Base-by-base conservation (phyloP, 2,329 filamentous ascomycete species). In the Fusarium lateritium region DNA sequence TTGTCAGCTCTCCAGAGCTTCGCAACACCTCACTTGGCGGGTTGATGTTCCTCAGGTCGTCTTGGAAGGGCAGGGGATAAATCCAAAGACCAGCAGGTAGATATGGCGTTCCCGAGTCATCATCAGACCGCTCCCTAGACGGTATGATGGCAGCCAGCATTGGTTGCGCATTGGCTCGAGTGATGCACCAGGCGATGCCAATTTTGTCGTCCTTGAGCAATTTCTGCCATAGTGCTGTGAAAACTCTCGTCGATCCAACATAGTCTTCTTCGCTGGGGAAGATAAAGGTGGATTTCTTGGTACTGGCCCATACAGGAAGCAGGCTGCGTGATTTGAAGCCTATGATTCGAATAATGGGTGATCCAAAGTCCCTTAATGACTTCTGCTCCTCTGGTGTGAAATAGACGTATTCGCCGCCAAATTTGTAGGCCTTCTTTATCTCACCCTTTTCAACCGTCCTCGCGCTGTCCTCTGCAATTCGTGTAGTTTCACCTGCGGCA, bases 201-300 rank as follows among this genome's bases (percentile, higher is more conserved):
- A 98, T 88, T 75, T 95, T 97, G 51, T 94, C 85, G 49, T 91
- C 89, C 56, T 89, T 88, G 6, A 95, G 80, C 2, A 99, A 85
- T 76, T 97, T 98, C 74, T 94, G 91, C 82, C 97, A 94, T 22
- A 99, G 82, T 0, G 96, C 94, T 4, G 94, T 91, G 77, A 98
- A 99, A 4, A 97, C 94, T 9, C 96, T 90, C 0, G 94, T 97
- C 2, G 94, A 98, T 21, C 96, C 96, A 26, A 98, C 87, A 73
- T 90, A 97, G 65, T 93, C 92, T 67, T 94, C 91, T 79, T 99
- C 96, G 19, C 92, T 96, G 0, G 96, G 96, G 75, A 97, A 98
- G 61, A 99, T 93, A 79, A 98, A 99, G 0, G 90, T 93, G 1
- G 94, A 93, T 73, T 94, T 94, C 76, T 92, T 93, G 49, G 93